These are phyloP conservation scores for Ramalina peruviana DNA, from an alignment of 495 filamentous ascomycete genomes.

Conservation along the genomic window DNA sequence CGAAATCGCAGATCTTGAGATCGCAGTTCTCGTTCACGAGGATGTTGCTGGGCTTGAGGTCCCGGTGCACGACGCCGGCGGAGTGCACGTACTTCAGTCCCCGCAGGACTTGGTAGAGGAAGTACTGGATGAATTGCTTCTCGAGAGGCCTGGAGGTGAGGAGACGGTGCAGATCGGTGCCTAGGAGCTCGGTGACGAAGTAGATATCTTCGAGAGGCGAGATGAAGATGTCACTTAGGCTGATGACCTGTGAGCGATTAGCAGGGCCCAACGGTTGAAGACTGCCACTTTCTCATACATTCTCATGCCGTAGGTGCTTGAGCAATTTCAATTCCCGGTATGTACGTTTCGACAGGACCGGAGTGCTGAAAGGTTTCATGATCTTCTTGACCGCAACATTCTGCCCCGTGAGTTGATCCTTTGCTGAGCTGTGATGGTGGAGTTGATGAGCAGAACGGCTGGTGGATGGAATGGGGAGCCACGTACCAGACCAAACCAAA, in stretches of 20 bases:
- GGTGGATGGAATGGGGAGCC: conserved; percentile 5
- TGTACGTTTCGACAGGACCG: conserved; percentile 89
- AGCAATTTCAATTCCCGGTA: conserved; percentile 95
- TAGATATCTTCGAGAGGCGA: conserved; percentile 98
- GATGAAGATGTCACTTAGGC: conserved; percentile 98
- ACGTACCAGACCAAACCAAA: conserved; percentile 94
- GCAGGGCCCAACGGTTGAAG: background rate
- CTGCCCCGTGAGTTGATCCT: conserved; percentile 89
- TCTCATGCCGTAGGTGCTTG: conserved; percentile 94
- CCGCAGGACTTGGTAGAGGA: conserved; percentile 95
- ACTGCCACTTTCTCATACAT: conserved; percentile 40
- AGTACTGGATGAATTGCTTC: conserved; percentile 99
- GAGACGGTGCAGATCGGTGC: conserved; percentile 90
- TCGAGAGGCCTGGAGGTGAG: conserved; percentile 91
- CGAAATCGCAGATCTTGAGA: conserved; percentile 98
- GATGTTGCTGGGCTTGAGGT: conserved; percentile 97
- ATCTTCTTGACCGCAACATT: conserved; percentile 99
- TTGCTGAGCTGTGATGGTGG: conserved; percentile 57
- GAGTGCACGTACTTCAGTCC: conserved; percentile 99
- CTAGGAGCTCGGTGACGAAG: conserved; percentile 93
- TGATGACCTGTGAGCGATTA: conserved; percentile 61
- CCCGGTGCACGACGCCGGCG: conserved; percentile 91
- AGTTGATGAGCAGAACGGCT: conserved; percentile 12
- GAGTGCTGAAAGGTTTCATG: conserved; percentile 99
- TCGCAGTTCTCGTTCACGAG: conserved; percentile 99